Evolutionary conservation across 2,329 filamentous ascomycete species (phyloP).

Genomic region (Helotiales sp.): DNA sequence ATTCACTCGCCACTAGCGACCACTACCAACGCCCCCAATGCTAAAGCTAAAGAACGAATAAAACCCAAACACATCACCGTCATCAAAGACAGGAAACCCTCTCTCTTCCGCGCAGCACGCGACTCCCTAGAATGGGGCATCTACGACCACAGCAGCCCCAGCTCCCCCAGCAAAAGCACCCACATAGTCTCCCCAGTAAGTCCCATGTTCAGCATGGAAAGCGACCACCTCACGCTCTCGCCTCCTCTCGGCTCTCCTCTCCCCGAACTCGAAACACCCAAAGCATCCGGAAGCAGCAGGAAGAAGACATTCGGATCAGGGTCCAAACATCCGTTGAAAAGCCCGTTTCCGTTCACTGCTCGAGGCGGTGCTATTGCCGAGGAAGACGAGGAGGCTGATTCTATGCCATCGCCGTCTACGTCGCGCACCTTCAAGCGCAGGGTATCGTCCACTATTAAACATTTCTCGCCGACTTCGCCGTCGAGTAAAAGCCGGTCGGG

Average conservation of each 20-base stretch:
- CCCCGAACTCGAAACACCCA: not conserved
- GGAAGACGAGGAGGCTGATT: not conserved
- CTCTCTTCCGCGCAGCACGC: not conserved
- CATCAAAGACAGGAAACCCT: not conserved
- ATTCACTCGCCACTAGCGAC: not conserved
- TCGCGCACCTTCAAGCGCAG: constrained; percentile 8
- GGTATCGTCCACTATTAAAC: constrained; percentile 27
- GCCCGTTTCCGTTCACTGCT: constrained; percentile 30
- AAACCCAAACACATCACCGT: not conserved
- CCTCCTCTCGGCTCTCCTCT: constrained; percentile 7
- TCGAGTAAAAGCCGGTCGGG: not conserved
- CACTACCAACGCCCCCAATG: not conserved
- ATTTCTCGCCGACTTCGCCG: constrained; percentile 19
- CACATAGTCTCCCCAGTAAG: constrained; percentile 6
- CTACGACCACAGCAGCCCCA: not conserved
- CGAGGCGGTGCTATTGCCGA: not conserved
- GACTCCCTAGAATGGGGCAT: constrained; percentile 10
- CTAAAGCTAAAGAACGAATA: not conserved
- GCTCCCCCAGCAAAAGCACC: not conserved
- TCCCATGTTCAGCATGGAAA: constrained; percentile 19
- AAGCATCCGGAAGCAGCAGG: not conserved
- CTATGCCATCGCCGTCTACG: constrained; percentile 6
- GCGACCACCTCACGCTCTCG: constrained; percentile 12
- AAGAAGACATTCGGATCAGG: constrained; percentile 20
- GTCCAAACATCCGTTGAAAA: constrained; percentile 28